Evolutionary conservation across 495 filamentous ascomycete species (phyloP), one percentile per base, ranked within the genome.

Genomic region (Aspergillus wentii): DNA sequence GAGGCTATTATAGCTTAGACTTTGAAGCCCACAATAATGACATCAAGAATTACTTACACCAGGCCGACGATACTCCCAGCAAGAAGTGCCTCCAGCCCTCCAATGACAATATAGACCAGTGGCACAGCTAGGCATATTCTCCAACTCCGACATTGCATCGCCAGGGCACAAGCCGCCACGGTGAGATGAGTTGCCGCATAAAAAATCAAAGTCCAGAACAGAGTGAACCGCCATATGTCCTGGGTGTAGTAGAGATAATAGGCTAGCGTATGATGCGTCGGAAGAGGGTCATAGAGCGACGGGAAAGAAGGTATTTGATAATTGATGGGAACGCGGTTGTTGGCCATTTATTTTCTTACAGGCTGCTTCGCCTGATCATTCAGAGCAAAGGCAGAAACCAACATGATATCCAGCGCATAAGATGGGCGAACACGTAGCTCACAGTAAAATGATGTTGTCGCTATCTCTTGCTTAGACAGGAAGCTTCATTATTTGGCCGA

Each of bases 191-290:
- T 61, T 0, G 52, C 54, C 6, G 49, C 56, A 40, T 72, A 74
- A 28, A 74, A 68, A 6, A 76, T 57, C 34, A 74, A 38, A 0
- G 91, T 96, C 92, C 92, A 98, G 55, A 80, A 76, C 1, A 94
- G 66, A 0, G 92, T 98, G 57, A 90, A 95, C 35, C 85, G 82
- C 88, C 88, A 95, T 30, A 95, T 86, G 54, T 96, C 88, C 21
- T 54, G 46, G 21, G 83, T 69, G 56, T 85, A 75, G 68, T 89
- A 92, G 44, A 97, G 80, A 41, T 85, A 87, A 43, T 72, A 71
- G 17, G 74, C 63, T 13, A 69, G 54, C 17, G 64, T 59, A 40
- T 70, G 61, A 33, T 59, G 54, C 28, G 72, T 44, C 42, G 76
- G 74, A 36, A 84, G 66, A 13, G 84, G 82, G 72, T 85, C 82